phyloP scores from a whole-genome alignment of 306 rosid genomes.

The Argentina anserina region DNA sequence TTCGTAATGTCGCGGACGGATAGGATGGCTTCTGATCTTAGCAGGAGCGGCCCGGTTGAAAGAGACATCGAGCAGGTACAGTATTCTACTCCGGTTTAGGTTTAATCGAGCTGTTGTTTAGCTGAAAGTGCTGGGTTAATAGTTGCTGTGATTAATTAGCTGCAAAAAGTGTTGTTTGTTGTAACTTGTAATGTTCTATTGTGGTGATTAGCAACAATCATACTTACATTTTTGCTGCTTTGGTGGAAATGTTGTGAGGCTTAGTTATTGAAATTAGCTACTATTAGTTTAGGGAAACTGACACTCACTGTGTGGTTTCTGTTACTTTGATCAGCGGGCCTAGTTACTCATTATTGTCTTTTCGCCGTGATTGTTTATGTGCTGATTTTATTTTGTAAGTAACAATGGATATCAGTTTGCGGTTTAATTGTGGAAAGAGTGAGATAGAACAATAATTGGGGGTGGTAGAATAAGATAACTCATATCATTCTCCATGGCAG shows the following conservation, averaged over 20 bases:
- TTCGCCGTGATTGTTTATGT: too few relatives aligned
- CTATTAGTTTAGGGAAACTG: slow-evolving; percentile 11
- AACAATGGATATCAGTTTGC: too few relatives aligned
- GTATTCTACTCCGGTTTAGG: not conserved
- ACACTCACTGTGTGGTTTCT: not conserved
- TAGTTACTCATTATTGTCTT: not conserved
- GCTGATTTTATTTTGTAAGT: not conserved
- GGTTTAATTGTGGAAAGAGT: not conserved
- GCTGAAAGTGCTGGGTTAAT: slow-evolving; percentile 13
- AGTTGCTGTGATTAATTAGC: not conserved
- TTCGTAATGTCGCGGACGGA: slow-evolving; percentile 57
- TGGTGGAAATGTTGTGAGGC: slow-evolving; percentile 1
- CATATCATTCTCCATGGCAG: not conserved
- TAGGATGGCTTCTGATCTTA: slow-evolving; percentile 90
- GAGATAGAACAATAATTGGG: not conserved
- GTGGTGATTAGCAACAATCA: not conserved
- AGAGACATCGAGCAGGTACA: slow-evolving; percentile 92
- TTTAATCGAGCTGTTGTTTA: slow-evolving; percentile 1
- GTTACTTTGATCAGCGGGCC: not conserved
- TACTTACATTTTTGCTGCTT: not conserved
- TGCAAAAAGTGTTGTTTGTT: not conserved
- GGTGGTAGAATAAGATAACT: not conserved
- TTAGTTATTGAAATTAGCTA: slow-evolving; percentile 16
- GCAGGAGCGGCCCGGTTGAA: slow-evolving; percentile 80
- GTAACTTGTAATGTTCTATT: not conserved